A percentile compares a stretch with the other conserved stretches of the same genome.
Evolutionary conservation across 2,329 filamentous ascomycete genomes (phyloP).

Genomic region (Escovopsis sp.): DNA sequence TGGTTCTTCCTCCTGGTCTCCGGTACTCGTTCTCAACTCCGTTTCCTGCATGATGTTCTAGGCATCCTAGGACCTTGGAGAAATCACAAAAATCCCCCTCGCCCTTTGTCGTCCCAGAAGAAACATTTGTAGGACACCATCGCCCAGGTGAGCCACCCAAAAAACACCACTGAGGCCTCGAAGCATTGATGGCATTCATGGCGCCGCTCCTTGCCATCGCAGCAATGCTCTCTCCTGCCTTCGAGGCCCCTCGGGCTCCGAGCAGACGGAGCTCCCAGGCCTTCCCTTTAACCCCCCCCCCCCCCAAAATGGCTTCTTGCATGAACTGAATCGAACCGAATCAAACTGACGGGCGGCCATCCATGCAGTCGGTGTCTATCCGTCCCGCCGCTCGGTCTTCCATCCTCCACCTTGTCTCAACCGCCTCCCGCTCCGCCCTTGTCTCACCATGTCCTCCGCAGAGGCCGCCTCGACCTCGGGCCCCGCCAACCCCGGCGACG

Average conservation of each 20-base stretch:
- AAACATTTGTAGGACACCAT: conserved; percentile 1
- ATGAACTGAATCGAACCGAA: not conserved
- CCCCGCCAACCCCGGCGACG: conserved; percentile 23
- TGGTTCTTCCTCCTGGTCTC: conserved; percentile 27
- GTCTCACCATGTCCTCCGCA: conserved; percentile 27
- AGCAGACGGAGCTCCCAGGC: not conserved
- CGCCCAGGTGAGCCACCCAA: conserved; percentile 1
- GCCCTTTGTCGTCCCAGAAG: conserved; percentile 3
- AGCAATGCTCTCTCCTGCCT: too few relatives aligned
- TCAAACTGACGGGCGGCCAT: not conserved
- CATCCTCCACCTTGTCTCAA: too few relatives aligned
- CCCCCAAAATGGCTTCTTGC: not conserved
- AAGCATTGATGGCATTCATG: too few relatives aligned
- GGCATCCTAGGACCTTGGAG: conserved; percentile 15
- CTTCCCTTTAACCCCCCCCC: too few relatives aligned
- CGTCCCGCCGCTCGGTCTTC: not conserved
- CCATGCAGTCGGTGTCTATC: conserved; percentile 1
- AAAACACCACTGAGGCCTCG: too few relatives aligned
- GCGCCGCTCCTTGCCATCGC: too few relatives aligned
- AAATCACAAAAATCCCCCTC: conserved; percentile 1
- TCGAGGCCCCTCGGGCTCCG: not conserved
- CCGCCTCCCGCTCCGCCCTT: not conserved
- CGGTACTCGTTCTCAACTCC: conserved; percentile 19
- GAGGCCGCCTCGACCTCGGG: conserved; percentile 17
- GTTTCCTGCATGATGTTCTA: conserved; percentile 26